Evolutionary conservation across 2,329 filamentous ascomycete genomes (phyloP), one percentile per base, ranked within the genome.

Genomic region (Hypoxylon sp.): DNA sequence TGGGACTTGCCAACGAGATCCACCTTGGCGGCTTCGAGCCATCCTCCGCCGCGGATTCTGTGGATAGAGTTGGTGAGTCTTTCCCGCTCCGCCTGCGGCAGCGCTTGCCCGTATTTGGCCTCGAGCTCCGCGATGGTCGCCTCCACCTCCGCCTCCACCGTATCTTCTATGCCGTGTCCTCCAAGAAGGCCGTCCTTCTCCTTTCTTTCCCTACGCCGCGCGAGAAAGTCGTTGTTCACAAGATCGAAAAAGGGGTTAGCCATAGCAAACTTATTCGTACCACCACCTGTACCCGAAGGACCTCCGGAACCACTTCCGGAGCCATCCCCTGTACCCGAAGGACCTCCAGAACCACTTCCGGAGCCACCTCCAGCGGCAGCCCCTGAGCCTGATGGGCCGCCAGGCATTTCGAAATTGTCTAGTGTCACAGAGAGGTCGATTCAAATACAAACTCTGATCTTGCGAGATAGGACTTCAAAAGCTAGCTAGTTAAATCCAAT

Each of bases 21-120:
- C 4, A 30, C 4, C 22, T 69, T 72, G 1, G 68, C 24, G 22
- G 54, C 57, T 4, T 68, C 63, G 8, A 73, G 60, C 71, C 70
- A 73, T 2, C 43, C 57, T 1, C 67, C 64, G 13, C 51, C 55
- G 17, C 62, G 54, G 4, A 70, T 19, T 7, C 46, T 17, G 11
- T 59, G 60, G 1, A 67, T 62, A 15, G 26, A 67, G 0, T 22
- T 20, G 2, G 52, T 57, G n/a, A 73, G 68, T 6, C 13, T 39
- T 4, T 65, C 34, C 15, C 60, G 62, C 24, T 71, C 58, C 7
- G 66, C 59, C 0, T 58, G 44, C 1, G 61, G 62, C 1, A 68
- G 34, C 11, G 26, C 0, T 34, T 32, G 0, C 52, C 48, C 1
- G 11, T 24, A 1, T 34, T 26, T 3, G n/a, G 46, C 30, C 58